Percentiles rank a stretch among this genome's conserved stretches.
phyloP scores from a whole-genome alignment of 2,329 filamentous ascomycete species.

The Aureobasidium mangrovei region DNA sequence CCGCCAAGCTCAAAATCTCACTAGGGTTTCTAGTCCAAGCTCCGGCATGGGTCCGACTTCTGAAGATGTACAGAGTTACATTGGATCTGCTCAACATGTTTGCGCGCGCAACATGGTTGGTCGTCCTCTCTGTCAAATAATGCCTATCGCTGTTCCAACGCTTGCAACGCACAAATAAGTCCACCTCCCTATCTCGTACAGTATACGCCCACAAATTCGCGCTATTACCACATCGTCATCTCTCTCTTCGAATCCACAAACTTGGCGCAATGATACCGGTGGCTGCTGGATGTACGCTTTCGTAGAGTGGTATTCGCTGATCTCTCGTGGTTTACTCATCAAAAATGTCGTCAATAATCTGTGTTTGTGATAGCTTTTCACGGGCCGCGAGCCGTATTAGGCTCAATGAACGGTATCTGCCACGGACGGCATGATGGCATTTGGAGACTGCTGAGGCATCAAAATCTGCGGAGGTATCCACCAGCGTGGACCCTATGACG shows the following conservation, averaged over 20 bases:
- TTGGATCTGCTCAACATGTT: conserved; percentile 10
- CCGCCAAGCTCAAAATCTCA: conserved; percentile 11
- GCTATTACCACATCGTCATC: not conserved
- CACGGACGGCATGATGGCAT: conserved; percentile 10
- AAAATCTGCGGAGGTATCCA: conserved; percentile 12
- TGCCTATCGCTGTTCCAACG: conserved; percentile 7
- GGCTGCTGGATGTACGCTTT: not conserved
- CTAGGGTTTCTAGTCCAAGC: conserved; percentile 5
- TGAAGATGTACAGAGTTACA: conserved; percentile 2
- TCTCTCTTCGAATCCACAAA: not conserved
- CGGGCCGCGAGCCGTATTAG: conserved; percentile 4
- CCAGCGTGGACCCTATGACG: conserved; percentile 11
- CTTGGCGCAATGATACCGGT: not conserved
- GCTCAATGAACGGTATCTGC: not conserved
- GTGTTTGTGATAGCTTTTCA: conserved; percentile 1
- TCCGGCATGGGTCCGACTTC: conserved; percentile 9
- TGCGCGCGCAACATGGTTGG: not conserved
- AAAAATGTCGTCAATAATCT: conserved; percentile 3
- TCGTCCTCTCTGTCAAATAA: not conserved
- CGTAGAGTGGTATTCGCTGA: conserved; percentile 1
- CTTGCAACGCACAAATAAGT: not conserved
- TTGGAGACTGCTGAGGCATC: conserved; percentile 5
- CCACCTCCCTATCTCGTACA: conserved; percentile 9
- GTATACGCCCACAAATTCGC: not conserved
- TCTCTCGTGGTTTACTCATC: not conserved